Evolutionary conservation across 129 eudicot genomes (phyloP).

Genomic region (Tagetes patula): DNA sequence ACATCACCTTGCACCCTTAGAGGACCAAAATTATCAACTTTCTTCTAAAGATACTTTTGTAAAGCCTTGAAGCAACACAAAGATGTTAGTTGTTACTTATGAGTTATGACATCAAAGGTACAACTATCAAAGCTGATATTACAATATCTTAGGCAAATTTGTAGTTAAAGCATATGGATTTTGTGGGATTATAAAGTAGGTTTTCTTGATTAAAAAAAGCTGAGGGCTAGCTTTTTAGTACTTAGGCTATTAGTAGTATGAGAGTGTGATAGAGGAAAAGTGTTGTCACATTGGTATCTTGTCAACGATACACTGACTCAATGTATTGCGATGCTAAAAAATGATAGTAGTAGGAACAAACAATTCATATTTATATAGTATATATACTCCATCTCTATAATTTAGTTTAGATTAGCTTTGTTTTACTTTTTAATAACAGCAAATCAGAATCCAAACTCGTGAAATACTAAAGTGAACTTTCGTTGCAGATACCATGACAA

Average conservation of each 20-base stretch:
- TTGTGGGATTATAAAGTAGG: neutral
- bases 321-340: too few species aligned
- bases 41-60: neutral
- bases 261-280: too few species aligned
- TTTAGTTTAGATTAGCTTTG: neutral
- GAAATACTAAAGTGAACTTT: neutral
- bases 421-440: too few species aligned
- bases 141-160: neutral
- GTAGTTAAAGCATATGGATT: neutral
- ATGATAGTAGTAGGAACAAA: too few species aligned
- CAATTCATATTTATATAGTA: too few species aligned
- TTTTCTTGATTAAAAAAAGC: neutral
- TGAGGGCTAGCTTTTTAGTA: neutral
- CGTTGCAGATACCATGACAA: constrained; percentile 89
- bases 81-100: neutral
- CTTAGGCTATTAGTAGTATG: too few species aligned
- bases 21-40: neutral
- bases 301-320: too few species aligned
- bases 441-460: too few species aligned
- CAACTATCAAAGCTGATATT: constrained; percentile 4
- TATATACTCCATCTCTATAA: neutral
- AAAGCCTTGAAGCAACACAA: neutral
- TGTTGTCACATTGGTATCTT: too few species aligned
- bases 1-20: neutral
- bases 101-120: neutral